Percentiles rank a stretch among this genome's conserved stretches.
phyloP scores from a whole-genome alignment of 805 yeast genomes.

The Sugiyamaella qingdaonensis region DNA sequence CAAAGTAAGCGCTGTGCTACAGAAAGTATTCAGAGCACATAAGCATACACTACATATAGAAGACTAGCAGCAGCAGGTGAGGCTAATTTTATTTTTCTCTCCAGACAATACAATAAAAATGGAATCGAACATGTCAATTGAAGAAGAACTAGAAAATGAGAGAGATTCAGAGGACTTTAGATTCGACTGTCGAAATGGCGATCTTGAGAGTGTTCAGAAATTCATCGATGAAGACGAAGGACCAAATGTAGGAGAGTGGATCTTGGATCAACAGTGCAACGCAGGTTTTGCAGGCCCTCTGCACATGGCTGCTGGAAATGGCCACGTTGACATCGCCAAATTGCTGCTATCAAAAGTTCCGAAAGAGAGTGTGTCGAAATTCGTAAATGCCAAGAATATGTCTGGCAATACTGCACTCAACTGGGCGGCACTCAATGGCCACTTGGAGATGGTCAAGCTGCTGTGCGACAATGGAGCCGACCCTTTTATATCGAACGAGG shows the following conservation, averaged over 20 bases:
- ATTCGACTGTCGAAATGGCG: slow-evolving; percentile 85
- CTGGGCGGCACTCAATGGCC: slow-evolving; percentile 94
- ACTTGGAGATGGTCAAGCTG: slow-evolving; percentile 60
- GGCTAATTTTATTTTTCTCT: not conserved
- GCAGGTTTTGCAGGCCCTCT: slow-evolving; percentile 67
- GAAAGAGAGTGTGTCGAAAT: slow-evolving; percentile 35
- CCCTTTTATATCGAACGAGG: slow-evolving; percentile 68
- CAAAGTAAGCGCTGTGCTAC: too few relatives aligned
- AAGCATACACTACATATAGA: too few relatives aligned
- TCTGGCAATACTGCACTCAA: slow-evolving; percentile 93
- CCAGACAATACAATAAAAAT: not conserved
- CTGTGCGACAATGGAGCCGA: slow-evolving; percentile 69
- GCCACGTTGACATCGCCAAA: slow-evolving; percentile 65
- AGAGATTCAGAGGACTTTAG: slow-evolving; percentile 79
- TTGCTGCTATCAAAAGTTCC: slow-evolving; percentile 32
- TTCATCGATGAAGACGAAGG: slow-evolving; percentile 48
- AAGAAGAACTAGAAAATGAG: slow-evolving; percentile 81
- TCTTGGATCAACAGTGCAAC: slow-evolving; percentile 60
- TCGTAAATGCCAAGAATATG: slow-evolving; percentile 56
- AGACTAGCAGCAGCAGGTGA: not conserved
- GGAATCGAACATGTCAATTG: slow-evolving; percentile 24
- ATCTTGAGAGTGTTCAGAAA: slow-evolving; percentile 65
- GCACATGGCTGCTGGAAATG: slow-evolving; percentile 96
- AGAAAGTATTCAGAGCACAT: too few relatives aligned
- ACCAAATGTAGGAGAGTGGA: slow-evolving; percentile 32